phyloP scores from a whole-genome alignment of 441 rosid genomes.

The Hura crepitans region DNA sequence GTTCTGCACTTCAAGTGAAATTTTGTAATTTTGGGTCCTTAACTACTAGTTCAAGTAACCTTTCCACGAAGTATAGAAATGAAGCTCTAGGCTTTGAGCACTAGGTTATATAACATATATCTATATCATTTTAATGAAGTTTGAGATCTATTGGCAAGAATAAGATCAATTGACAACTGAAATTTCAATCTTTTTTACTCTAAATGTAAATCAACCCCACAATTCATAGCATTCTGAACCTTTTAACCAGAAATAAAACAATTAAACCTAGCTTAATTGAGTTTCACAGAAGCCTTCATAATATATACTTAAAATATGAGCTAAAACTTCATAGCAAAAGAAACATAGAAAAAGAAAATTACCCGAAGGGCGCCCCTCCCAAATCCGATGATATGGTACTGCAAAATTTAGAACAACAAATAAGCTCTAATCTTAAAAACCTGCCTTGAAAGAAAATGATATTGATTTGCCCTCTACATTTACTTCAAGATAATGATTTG shows the following conservation, averaged over 20 bases:
- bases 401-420: slow-evolving; percentile 33
- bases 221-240: too few relatives aligned
- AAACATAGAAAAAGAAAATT: slow-evolving; percentile 2
- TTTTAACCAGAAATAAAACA: not conserved
- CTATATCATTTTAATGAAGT: not conserved
- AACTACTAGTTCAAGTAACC: not conserved
- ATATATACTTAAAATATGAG: too few relatives aligned
- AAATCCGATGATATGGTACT: slow-evolving; percentile 70
- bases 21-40: not conserved
- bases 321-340: not conserved
- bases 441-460: too few relatives aligned
- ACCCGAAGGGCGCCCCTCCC: slow-evolving; percentile 93
- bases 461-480: too few relatives aligned
- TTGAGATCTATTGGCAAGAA: not conserved
- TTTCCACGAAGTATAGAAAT: not conserved
- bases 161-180: not conserved
- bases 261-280: not conserved
- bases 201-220: not conserved
- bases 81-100: not conserved
- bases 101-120: not conserved
- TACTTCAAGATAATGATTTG: too few relatives aligned
- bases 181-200: not conserved
- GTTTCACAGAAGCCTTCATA: not conserved
- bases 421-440: slow-evolving; percentile 15
- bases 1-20: not conserved